Evolutionary conservation across 495 filamentous ascomycete species (phyloP).

Genomic region (Glonium stellatum): DNA sequence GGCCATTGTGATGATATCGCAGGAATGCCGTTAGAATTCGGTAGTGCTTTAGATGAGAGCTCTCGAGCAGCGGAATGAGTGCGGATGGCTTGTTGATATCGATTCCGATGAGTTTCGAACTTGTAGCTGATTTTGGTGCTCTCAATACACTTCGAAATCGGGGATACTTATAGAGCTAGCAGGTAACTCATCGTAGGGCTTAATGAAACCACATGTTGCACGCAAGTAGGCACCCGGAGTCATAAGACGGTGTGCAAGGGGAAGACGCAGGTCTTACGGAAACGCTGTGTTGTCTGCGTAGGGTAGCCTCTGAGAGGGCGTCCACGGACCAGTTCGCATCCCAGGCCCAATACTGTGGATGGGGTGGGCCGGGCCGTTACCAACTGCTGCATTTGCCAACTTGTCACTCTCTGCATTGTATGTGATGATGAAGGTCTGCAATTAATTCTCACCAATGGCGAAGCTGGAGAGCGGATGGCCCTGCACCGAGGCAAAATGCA

Average conservation of each 20-base stretch:
- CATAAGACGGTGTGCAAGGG: constrained; percentile 5
- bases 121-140: not conserved
- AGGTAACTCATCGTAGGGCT: not conserved
- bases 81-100: not conserved
- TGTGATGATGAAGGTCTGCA: not conserved
- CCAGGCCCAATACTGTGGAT: not conserved
- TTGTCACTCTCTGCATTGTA: not conserved
- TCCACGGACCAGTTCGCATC: constrained; percentile 4
- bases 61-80: not conserved
- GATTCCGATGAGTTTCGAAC: not conserved
- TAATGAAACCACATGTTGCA: constrained; percentile 5
- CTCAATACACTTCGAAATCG: not conserved
- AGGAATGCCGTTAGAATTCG: not conserved
- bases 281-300: constrained; percentile 4
- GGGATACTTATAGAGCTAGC: constrained; percentile 5
- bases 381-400: constrained; percentile 2
- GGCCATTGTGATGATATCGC: constrained; percentile 10
- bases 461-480: not conserved
- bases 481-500: constrained; percentile 1
- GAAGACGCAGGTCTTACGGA: constrained; percentile 5
- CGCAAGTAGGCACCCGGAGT: constrained; percentile 1
- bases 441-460: constrained; percentile 1
- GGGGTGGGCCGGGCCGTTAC: constrained; percentile 5
- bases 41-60: not conserved
- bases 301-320: not conserved